phyloP scores from a whole-genome alignment of 768 basidiomycete genomes.

The Lactarius indigo region DNA sequence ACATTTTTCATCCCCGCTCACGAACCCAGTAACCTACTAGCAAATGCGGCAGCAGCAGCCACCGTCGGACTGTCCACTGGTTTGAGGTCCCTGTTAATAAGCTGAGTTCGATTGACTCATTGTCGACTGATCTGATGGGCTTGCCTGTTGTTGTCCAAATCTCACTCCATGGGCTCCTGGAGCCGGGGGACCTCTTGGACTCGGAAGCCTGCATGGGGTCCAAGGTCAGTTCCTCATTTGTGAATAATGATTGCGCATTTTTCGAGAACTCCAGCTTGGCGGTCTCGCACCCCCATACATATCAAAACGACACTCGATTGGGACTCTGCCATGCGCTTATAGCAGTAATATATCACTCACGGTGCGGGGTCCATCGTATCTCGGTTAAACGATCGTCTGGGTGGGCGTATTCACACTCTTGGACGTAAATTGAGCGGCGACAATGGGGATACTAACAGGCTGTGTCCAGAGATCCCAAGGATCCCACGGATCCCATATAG shows the following conservation, averaged over 20 bases:
- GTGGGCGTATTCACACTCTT: neutral
- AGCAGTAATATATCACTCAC: neutral
- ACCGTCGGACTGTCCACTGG: neutral
- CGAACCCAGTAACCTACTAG: neutral
- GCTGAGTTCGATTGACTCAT: neutral
- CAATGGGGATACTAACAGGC: neutral
- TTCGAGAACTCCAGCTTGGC: neutral
- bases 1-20: neutral
- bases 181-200: neutral
- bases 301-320: neutral
- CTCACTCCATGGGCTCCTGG: neutral
- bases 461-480: neutral
- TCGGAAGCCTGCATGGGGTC: neutral
- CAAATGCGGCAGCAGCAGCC: neutral
- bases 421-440: neutral
- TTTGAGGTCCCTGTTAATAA: neutral
- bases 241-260: neutral
- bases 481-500: neutral
- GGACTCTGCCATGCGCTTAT: neutral
- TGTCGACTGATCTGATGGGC: neutral
- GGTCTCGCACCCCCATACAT: neutral
- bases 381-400: neutral
- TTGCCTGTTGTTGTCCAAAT: neutral
- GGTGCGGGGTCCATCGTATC: neutral
- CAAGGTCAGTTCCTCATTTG: neutral